These are phyloP conservation scores for Pythium oligandrum DNA, from an alignment of 352 stramenopile species.

Conservation along the genomic window DNA sequence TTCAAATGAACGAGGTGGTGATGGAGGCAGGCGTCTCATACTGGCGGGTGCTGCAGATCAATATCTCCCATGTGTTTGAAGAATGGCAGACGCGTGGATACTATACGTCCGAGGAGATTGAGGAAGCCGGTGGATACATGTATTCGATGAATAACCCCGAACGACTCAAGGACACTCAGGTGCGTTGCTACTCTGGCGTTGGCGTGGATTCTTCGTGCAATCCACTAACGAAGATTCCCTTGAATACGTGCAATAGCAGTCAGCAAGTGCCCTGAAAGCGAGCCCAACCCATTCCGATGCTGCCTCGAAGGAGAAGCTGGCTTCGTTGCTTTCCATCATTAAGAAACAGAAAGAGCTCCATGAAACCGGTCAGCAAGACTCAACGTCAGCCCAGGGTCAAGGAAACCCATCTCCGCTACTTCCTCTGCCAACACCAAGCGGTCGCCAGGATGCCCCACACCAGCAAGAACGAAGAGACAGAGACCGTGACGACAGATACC, in stretches of 20 bases:
- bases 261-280: not conserved
- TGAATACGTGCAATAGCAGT: not conserved
- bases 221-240: no score
- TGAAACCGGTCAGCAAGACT: slow-evolving; percentile 9
- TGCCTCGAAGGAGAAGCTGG: slow-evolving; percentile 32
- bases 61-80: slow-evolving; percentile 47
- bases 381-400: not conserved
- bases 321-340: slow-evolving; percentile 76
- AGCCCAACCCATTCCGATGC: slow-evolving; percentile 17
- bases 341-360: slow-evolving; percentile 76
- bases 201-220: no score
- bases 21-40: no score
- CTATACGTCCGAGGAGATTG: slow-evolving; percentile 59
- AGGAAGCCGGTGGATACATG: slow-evolving; percentile 47
- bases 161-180: not conserved
- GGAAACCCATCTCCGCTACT: not conserved
- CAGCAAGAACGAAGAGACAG: not conserved
- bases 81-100: slow-evolving; percentile 75
- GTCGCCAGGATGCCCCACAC: not conserved
- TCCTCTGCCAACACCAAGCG: no score
- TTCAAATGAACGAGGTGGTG: not conserved
- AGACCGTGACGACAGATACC: slow-evolving; percentile 1
- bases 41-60: no score
- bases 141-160: slow-evolving; percentile 24
- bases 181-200: no score